Percentiles rank a stretch among this genome's conserved stretches.
Conservation (phyloP, 352 stramenopile genomes). For the Globisporangium spinosum region DNA sequence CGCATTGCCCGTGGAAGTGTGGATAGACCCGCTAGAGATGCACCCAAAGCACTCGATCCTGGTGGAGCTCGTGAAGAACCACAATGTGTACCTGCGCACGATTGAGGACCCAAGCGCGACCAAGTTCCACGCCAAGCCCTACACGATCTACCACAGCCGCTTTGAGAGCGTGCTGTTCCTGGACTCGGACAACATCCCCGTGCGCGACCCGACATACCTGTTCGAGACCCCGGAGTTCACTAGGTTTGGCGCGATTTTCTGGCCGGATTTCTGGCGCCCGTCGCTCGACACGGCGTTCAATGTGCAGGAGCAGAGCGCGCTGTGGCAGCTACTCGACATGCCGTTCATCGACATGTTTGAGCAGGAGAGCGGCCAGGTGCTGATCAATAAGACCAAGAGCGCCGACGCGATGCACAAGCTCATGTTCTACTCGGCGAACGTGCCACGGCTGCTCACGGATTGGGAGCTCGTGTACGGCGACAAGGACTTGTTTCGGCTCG, state of each 20-base stretch:
- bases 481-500: slow-evolving; percentile 77
- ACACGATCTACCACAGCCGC: slow-evolving; percentile 66
- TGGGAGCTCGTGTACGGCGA: slow-evolving; percentile 69
- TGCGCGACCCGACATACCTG: slow-evolving; percentile 76
- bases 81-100: slow-evolving; percentile 52
- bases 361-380: slow-evolving; percentile 73
- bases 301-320: slow-evolving; percentile 56
- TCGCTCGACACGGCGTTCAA: slow-evolving; percentile 62
- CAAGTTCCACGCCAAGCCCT: slow-evolving; percentile 78
- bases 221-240: slow-evolving; percentile 68
- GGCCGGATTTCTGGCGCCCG: slow-evolving; percentile 83
- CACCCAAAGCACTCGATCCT: slow-evolving; percentile 50
- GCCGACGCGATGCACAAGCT: slow-evolving; percentile 53
- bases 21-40: slow-evolving; percentile 58
- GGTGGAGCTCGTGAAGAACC: slow-evolving; percentile 42
- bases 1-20: slow-evolving; percentile 46
- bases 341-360: slow-evolving; percentile 87
- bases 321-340: slow-evolving; percentile 79
- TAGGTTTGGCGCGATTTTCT: slow-evolving; percentile 68
- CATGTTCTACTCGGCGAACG: slow-evolving; percentile 74
- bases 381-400: slow-evolving; percentile 53
- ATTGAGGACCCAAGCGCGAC: slow-evolving; percentile 59
- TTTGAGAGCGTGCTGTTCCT: slow-evolving; percentile 81
- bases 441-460: slow-evolving; percentile 53
- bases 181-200: slow-evolving; percentile 80